Evolutionary conservation across 495 filamentous ascomycete species (phyloP), one percentile per base, ranked within the genome.

Genomic region (Penicillium steckii): DNA sequence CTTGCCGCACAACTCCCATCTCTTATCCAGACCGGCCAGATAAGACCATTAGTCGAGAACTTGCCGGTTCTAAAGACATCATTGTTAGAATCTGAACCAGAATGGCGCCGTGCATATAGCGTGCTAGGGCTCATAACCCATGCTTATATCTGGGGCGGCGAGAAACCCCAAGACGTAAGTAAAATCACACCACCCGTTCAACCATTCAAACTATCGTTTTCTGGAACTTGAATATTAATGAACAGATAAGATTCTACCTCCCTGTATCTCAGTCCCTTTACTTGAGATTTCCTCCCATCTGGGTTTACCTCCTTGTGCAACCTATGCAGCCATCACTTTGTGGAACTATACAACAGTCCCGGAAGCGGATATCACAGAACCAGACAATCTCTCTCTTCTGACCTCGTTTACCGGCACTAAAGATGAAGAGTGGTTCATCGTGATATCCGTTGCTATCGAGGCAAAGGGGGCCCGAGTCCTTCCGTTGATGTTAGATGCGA

Each of bases 351-450:
- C 88, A 8, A 71, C 90, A 25, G 85, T 90, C 52, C 64, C 75
- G 41, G 80, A 84, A 49, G 83, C 89, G 63, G 81, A 81, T 15
- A 82, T 95, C 42, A 89, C 95, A 53, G 80, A 85, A 43, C 81
- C 95, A 17, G 85, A 95, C 52, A 95, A 96, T 55, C 76, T 98
- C 37, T 83, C 85, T 15, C 87, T 88, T 1, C 74, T 94, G 49
- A 76, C 80, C 40, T 96, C 94, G 7, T 95, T 96, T 64, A 97
- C 95, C 12, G 94, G 89, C 18, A 89, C 90, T 9, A 78, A 92
- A 32, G 94, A 98, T 59, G 94, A 98, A 67, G 93, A 93, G 46
- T 97, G 94, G 94, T 98, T 98, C 67, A 95, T 96, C 64, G 79
- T 97, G 10, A 82, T 97, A 37, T 96, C 91, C 0, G 89, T 96